Conservation (phyloP, 2,329 filamentous ascomycete species). For the Chaetomiaceae sp. region DNA sequence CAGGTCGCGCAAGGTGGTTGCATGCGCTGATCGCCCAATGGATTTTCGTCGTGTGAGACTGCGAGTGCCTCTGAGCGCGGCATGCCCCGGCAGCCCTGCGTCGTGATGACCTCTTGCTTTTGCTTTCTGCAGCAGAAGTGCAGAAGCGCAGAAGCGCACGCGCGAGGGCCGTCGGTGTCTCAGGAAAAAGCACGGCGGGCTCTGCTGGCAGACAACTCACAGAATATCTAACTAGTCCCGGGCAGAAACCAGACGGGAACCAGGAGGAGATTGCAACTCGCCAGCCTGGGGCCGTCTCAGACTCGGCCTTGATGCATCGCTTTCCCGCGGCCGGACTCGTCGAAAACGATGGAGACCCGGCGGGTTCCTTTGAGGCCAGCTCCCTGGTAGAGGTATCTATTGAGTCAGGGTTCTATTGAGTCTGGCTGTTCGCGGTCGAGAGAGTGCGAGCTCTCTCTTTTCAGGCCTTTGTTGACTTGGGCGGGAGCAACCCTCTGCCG, state of each 20-base stretch:
- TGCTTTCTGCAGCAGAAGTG: conserved; percentile 4
- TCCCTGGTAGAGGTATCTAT: too few relatives aligned
- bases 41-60: too few relatives aligned
- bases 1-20: too few relatives aligned
- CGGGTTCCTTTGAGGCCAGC: too few relatives aligned
- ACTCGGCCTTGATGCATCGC: conserved; percentile 3
- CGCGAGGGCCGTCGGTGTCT: not conserved
- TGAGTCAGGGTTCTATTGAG: too few relatives aligned
- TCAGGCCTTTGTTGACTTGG: conserved; percentile 17
- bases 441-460: not conserved
- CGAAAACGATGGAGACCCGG: not conserved
- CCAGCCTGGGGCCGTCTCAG: too few relatives aligned
- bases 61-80: not conserved
- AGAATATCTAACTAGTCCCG: too few relatives aligned
- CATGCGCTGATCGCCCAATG: not conserved
- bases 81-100: not conserved
- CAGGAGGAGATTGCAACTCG: not conserved
- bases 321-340: not conserved
- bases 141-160: not conserved
- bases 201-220: too few relatives aligned
- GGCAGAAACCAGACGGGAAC: not conserved
- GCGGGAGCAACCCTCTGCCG: conserved; percentile 8
- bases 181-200: too few relatives aligned
- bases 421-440: conserved; percentile 1
- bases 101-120: not conserved